These are phyloP conservation scores for Phaeotremella fagi DNA, from an alignment of 768 basidiomycete genomes.

Conservation along the genomic window DNA sequence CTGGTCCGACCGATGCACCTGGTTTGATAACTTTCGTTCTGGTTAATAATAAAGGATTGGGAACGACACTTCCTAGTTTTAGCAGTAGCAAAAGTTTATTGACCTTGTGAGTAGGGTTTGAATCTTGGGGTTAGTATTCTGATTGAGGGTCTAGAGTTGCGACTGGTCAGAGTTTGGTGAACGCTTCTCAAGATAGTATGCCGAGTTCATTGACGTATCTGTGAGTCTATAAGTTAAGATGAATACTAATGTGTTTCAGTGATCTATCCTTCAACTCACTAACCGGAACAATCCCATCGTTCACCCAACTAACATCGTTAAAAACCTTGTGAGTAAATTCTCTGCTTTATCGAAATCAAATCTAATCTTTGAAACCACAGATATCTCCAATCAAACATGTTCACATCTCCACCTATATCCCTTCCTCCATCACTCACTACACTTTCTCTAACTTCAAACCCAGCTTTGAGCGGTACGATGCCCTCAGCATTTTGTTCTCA, in stretches of 20 bases:
- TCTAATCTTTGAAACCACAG: conserved; percentile 7
- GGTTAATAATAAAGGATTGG: conserved; percentile 42
- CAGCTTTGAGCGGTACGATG: conserved; percentile 35
- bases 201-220: conserved; percentile 43
- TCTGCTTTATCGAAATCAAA: no score
- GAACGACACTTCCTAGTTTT: conserved; percentile 38
- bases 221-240: conserved; percentile 16
- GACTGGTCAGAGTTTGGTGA: conserved; percentile 41
- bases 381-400: conserved; percentile 42
- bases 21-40: conserved; percentile 36
- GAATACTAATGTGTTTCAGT: conserved; percentile 9
- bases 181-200: conserved; percentile 22
- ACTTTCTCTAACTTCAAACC: conserved; percentile 42
- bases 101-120: conserved; percentile 34
- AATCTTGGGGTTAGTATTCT: not conserved
- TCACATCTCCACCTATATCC: conserved; percentile 30
- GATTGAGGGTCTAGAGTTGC: conserved; percentile 27
- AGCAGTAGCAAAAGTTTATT: conserved; percentile 17
- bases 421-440: conserved; percentile 37
- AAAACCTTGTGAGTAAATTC: conserved; percentile 43
- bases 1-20: conserved; percentile 16
- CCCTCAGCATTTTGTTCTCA: conserved; percentile 31
- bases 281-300: conserved; percentile 31
- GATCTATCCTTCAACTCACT: conserved; percentile 47
- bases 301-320: conserved; percentile 24